These are phyloP conservation scores for Umbelopsis isabellina DNA, from an alignment of 192 early-diverging fungal species.

Conservation along the genomic window DNA sequence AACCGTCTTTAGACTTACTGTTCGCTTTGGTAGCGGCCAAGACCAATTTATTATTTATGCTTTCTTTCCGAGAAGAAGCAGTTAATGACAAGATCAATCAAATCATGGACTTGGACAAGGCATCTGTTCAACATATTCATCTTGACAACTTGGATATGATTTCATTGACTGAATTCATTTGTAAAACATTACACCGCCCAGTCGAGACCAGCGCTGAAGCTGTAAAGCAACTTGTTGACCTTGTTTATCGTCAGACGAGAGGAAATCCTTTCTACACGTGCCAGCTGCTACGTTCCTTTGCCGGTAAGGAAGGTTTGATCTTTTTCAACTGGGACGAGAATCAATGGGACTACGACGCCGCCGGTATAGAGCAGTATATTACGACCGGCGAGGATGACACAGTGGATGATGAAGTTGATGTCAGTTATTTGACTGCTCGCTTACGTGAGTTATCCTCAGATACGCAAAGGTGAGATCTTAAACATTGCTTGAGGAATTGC, in stretches of 20 bases:
- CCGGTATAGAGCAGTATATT: constrained; percentile 28
- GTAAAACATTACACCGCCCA: constrained; percentile 29
- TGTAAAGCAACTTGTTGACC: constrained; percentile 28
- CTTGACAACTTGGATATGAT: constrained; percentile 29
- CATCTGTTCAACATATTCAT: constrained; percentile 24
- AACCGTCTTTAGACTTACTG: constrained; percentile 36
- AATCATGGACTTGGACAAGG: constrained; percentile 21
- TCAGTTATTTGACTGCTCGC: constrained; percentile 23
- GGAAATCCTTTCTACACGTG: constrained; percentile 39
- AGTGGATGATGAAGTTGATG: constrained; percentile 31
- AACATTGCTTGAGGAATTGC: not conserved
- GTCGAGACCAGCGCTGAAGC: constrained; percentile 12
- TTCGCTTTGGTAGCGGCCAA: constrained; percentile 27
- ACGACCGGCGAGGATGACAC: constrained; percentile 10
- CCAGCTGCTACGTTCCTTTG: constrained; percentile 27
- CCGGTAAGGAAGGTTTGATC: constrained; percentile 35
- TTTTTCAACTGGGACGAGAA: constrained; percentile 43
- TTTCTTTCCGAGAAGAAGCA: constrained; percentile 31
- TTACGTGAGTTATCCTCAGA: constrained; percentile 32
- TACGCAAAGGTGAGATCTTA: constrained; percentile 21
- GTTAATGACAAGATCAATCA: constrained; percentile 3
- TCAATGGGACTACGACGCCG: constrained; percentile 35
- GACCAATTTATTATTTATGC: constrained; percentile 28
- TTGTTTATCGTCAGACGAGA: constrained; percentile 33
- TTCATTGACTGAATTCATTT: constrained; percentile 29